Evolutionary conservation across 768 basidiomycete genomes (phyloP).

Genomic region (Pleurotus cornucopiae): DNA sequence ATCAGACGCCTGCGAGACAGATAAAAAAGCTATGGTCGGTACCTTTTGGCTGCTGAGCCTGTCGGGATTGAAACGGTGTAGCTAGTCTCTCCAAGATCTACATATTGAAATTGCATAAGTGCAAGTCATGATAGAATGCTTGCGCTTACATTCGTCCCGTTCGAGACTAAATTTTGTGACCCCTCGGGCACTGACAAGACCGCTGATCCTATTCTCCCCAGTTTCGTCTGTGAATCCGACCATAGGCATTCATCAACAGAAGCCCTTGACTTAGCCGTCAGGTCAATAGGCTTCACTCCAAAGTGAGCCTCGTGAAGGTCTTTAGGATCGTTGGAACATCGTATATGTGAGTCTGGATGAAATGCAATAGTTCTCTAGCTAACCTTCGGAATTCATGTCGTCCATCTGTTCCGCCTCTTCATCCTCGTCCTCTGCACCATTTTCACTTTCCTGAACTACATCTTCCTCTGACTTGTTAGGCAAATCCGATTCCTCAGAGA

Average conservation of each 20-base stretch:
- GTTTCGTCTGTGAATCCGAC: conserved; percentile 42
- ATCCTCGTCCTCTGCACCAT: conserved; percentile 17
- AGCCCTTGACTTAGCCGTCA: conserved; percentile 45
- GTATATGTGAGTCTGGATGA: no score
- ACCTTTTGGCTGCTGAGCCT: conserved; percentile 54
- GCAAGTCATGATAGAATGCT: conserved; percentile 14
- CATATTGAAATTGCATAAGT: no score
- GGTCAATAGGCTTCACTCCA: conserved; percentile 48
- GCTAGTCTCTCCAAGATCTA: conserved; percentile 59
- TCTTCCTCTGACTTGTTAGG: conserved; percentile 10
- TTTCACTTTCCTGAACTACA: conserved; percentile 15
- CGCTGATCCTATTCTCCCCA: conserved; percentile 56
- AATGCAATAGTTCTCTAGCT: neutral
- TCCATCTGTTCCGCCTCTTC: conserved; percentile 16
- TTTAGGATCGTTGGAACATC: conserved; percentile 10
- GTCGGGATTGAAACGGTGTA: conserved; percentile 49
- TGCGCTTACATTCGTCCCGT: conserved; percentile 26
- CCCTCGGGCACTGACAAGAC: conserved; percentile 46
- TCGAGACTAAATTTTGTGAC: conserved; percentile 23
- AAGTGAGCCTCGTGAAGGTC: conserved; percentile 75
- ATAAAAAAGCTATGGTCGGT: conserved; percentile 9
- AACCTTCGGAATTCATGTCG: conserved; percentile 25
- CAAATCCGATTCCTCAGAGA: conserved; percentile 16
- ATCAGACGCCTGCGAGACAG: neutral
- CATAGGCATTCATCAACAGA: conserved; percentile 56